Evolutionary conservation across 805 yeast genomes (phyloP).

Genomic region (Komagataella ulmi): DNA sequence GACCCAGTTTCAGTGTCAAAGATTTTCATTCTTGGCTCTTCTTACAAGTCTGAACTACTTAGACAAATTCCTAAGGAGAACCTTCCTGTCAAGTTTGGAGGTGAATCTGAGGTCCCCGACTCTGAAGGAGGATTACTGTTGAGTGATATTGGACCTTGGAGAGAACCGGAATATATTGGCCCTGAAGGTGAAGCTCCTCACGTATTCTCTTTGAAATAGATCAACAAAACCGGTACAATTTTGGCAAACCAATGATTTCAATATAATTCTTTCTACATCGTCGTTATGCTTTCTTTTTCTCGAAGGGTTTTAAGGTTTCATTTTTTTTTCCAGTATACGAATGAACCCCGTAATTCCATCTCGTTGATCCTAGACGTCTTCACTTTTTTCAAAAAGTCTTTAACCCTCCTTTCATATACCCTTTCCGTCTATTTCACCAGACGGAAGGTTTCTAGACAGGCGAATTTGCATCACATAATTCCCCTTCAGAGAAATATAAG

Average conservation of each 20-base stretch:
- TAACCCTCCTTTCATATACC: not conserved
- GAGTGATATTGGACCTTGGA: slow-evolving; percentile 96
- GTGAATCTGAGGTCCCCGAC: slow-evolving; percentile 51
- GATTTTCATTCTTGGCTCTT: slow-evolving; percentile 74
- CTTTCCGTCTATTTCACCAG: not conserved
- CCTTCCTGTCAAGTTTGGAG: slow-evolving; percentile 87
- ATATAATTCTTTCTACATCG: not conserved
- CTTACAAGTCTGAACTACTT: slow-evolving; percentile 69
- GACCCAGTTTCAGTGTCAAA: slow-evolving; percentile 97
- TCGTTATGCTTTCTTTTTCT: not conserved
- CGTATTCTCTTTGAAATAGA: slow-evolving; percentile 17
- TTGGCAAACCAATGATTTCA: not conserved
- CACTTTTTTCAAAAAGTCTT: not conserved
- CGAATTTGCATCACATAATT: not conserved
- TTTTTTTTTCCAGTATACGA: not conserved
- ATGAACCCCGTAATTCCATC: not conserved
- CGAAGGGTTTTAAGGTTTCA: not conserved
- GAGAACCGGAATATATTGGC: slow-evolving; percentile 77
- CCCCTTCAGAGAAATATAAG: not conserved
- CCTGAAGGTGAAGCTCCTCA: slow-evolving; percentile 92
- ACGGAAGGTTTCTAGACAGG: not conserved
- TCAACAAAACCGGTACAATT: not conserved
- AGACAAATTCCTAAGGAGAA: slow-evolving; percentile 91
- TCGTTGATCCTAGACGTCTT: not conserved
- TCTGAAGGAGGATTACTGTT: slow-evolving; percentile 72